phyloP scores from a whole-genome alignment of 108 stramenopile species.

The Cyclostephanos tholiformis region DNA sequence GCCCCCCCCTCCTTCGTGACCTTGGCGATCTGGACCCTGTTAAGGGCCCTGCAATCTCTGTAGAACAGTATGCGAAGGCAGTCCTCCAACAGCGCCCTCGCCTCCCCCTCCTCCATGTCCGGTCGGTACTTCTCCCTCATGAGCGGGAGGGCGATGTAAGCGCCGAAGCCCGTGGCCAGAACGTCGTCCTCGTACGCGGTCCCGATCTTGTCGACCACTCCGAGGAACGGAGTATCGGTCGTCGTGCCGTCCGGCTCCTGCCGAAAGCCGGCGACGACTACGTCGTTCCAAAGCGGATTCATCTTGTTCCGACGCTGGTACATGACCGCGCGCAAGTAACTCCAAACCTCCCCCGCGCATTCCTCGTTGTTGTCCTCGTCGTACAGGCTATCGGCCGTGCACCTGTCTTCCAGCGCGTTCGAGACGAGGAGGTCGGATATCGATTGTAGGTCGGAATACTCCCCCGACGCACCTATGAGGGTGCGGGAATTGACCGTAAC shows the following conservation, averaged over 20 bases:
- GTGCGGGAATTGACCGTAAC: slow-evolving; percentile 68
- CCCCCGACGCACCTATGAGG: slow-evolving; percentile 92
- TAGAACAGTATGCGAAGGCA: slow-evolving; percentile 97
- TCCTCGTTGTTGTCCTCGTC: slow-evolving; percentile 58
- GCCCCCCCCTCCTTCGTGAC: slow-evolving; percentile 60
- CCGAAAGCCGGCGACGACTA: slow-evolving; percentile 89
- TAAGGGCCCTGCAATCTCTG: slow-evolving; percentile 93
- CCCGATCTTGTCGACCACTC: slow-evolving; percentile 95
- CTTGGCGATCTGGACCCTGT: slow-evolving; percentile 97
- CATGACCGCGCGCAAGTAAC: slow-evolving; percentile 92
- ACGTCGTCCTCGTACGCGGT: slow-evolving; percentile 95
- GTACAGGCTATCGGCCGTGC: slow-evolving; percentile 68
- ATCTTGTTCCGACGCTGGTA: slow-evolving; percentile 94
- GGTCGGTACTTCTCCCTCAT: slow-evolving; percentile 91
- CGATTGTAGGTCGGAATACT: slow-evolving; percentile 95
- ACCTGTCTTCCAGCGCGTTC: slow-evolving; percentile 72
- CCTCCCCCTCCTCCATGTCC: slow-evolving; percentile 92
- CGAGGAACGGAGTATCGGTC: slow-evolving; percentile 80
- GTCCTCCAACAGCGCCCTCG: slow-evolving; percentile 94
- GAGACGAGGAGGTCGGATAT: slow-evolving; percentile 77
- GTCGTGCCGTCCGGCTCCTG: slow-evolving; percentile 42
- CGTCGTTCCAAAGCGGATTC: slow-evolving; percentile 99
- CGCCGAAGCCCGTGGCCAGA: slow-evolving; percentile 97
- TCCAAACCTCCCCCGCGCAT: slow-evolving; percentile 76
- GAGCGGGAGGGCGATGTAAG: slow-evolving; percentile 94